Percentiles rank a stretch among this genome's conserved stretches.
Evolutionary conservation across 2,329 filamentous ascomycete genomes (phyloP).

Genomic region (Sporothrix pseudoabietina): DNA sequence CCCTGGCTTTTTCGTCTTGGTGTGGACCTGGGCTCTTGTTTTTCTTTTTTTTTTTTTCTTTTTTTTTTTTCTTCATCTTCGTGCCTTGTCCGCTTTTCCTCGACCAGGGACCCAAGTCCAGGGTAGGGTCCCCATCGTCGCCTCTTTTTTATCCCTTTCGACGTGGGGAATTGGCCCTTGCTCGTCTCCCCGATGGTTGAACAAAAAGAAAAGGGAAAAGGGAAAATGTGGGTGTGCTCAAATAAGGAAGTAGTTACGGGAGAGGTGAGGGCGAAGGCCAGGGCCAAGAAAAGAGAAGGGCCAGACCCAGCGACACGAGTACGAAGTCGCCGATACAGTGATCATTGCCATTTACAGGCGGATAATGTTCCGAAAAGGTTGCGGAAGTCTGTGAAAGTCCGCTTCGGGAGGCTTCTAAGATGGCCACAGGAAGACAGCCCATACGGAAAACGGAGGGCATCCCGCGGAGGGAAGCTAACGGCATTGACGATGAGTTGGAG

Average conservation of each 20-base stretch:
- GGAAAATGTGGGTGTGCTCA: background rate
- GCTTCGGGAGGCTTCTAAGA: background rate
- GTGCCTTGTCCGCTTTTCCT: conserved; percentile 9
- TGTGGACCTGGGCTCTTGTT: background rate
- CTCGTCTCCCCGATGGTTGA: conserved; percentile 19
- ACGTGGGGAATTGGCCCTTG: background rate
- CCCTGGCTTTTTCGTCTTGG: background rate
- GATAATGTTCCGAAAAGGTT: background rate
- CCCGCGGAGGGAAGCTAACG: background rate
- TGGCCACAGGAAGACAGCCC: background rate
- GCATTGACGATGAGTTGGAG: background rate
- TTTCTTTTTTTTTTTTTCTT: background rate
- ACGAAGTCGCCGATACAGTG: background rate
- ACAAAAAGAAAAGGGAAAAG: background rate
- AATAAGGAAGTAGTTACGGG: conserved; percentile 8
- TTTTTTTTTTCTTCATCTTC: background rate
- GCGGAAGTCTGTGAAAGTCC: background rate
- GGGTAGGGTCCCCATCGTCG: background rate
- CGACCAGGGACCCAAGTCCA: background rate
- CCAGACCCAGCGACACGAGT: background rate
- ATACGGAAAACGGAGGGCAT: background rate
- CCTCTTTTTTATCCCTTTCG: background rate
- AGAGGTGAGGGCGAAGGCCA: background rate
- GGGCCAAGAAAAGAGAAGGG: background rate
- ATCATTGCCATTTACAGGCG: background rate